Evolutionary conservation across 2,329 filamentous ascomycete species (phyloP), one percentile per base, ranked within the genome.

Genomic region (Apiospora rasikravindrae): DNA sequence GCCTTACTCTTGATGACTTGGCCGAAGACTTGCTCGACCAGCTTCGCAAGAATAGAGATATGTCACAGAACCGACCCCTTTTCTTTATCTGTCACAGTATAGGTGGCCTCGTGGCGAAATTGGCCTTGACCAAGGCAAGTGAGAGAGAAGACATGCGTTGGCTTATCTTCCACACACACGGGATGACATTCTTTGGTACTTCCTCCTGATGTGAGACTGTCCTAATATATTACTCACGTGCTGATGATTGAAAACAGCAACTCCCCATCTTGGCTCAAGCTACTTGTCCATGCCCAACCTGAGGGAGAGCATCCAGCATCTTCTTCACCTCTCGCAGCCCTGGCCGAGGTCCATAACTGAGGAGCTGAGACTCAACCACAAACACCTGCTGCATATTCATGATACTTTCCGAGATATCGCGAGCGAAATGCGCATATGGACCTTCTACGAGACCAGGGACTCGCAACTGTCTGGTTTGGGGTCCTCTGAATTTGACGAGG

Each of bases 81-180:
- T 84, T 91, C 73, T 90, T 91, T 76, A 83, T 91, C 16, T 89
- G 85, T 14, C 90, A 92, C 72, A 90, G 89, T 67, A 83, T 91
- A 7, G 90, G 90, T 0, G 90, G 90, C 0, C 77, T 91, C 37
- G 87, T 91, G 1, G 86, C 87, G 8, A 91, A 91, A 81, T 82
- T 86, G 76, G 88, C 87, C 1, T 76, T 91, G 57, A 83, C 87
- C 10, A 86, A 84, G 74, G 87, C 87, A 2, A 83, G 79, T 49
- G 77, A 81, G 24, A 79, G 79, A 37, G 73, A 80, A 0, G 77
- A 78, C 3, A 84, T 85, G 73, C 82, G 82, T 67, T 79, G 82
- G 3, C 84, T 91, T 16, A 80, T 88, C 66, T 85, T 85, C 61
- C 87, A 88, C 74, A 91, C 88, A 71, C 88, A 91, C 73, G 89